Conservation (phyloP, 75 land plant species). For the Selaginella moellendorffii region DNA sequence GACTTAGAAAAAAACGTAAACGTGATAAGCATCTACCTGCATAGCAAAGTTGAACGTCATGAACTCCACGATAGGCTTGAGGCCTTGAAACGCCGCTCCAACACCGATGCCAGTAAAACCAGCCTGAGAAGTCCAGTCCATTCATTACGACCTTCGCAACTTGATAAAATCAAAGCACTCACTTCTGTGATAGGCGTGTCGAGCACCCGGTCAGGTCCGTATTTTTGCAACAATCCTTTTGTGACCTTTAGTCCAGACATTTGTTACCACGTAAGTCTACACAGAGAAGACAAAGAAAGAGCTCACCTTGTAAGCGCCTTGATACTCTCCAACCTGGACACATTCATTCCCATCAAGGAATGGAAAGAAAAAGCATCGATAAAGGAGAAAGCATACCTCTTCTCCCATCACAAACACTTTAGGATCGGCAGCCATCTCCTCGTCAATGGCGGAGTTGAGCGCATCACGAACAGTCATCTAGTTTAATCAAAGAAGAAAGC, state of each 20-base stretch:
- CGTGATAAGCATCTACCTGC: slow-evolving; percentile 46
- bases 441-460: slow-evolving; percentile 77
- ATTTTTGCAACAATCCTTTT: slow-evolving; percentile 72
- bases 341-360: slow-evolving; percentile 3
- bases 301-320: slow-evolving; percentile 91
- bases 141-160: not conserved
- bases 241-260: slow-evolving; percentile 32
- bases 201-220: slow-evolving; percentile 77
- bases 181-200: slow-evolving; percentile 97
- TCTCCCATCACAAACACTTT: slow-evolving; percentile 84
- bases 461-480: slow-evolving; percentile 88
- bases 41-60: slow-evolving; percentile 98
- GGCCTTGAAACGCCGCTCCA: slow-evolving; percentile 85
- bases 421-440: slow-evolving; percentile 77
- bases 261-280: not conserved
- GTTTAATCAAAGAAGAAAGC: not conserved
- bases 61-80: slow-evolving; percentile 82
- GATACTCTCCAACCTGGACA: slow-evolving; percentile 78
- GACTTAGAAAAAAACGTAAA: too few species aligned
- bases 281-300: not conserved
- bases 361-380: slow-evolving; percentile 2
- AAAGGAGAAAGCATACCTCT: slow-evolving; percentile 34
- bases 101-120: slow-evolving; percentile 96
- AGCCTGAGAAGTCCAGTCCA: slow-evolving; percentile 46
- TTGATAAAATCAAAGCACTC: not conserved